Percentiles rank a stretch among this genome's conserved stretches.
Conservation (phyloP, 2,329 filamentous ascomycete genomes). For the Ascochyta koolunga region DNA sequence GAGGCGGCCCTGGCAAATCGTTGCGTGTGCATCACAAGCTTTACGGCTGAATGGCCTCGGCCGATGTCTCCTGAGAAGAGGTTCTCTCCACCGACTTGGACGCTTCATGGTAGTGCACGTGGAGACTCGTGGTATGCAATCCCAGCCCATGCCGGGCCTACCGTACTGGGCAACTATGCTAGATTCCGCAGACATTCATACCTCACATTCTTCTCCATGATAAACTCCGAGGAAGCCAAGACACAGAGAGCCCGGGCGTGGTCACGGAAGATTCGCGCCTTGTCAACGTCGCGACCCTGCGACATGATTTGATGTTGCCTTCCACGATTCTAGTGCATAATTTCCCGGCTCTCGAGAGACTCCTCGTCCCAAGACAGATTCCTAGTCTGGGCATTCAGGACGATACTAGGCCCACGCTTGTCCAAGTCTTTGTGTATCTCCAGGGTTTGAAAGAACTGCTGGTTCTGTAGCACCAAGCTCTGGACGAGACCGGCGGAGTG, state of each 20-base stretch:
- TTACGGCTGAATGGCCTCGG: background rate
- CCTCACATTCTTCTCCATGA: background rate
- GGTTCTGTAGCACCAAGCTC: constrained; percentile 8
- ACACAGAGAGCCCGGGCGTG: background rate
- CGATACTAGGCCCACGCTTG: background rate
- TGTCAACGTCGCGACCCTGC: background rate
- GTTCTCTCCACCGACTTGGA: background rate
- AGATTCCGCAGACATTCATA: background rate
- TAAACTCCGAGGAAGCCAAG: background rate
- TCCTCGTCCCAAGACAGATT: background rate
- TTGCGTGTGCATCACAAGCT: background rate
- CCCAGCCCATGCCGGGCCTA: background rate
- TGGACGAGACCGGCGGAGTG: background rate
- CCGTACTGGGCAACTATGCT: background rate
- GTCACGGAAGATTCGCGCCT: background rate
- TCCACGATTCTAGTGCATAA: background rate
- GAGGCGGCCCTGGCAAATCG: background rate
- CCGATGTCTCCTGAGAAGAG: background rate
- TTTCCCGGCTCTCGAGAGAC: background rate
- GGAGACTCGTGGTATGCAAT: background rate
- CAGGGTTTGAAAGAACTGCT: background rate
- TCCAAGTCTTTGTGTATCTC: background rate
- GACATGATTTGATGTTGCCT: background rate
- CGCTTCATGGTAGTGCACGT: background rate
- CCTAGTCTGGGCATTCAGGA: background rate